Conservation (phyloP, 1,284 basidiomycete species). For the Mycena sp. region DNA sequence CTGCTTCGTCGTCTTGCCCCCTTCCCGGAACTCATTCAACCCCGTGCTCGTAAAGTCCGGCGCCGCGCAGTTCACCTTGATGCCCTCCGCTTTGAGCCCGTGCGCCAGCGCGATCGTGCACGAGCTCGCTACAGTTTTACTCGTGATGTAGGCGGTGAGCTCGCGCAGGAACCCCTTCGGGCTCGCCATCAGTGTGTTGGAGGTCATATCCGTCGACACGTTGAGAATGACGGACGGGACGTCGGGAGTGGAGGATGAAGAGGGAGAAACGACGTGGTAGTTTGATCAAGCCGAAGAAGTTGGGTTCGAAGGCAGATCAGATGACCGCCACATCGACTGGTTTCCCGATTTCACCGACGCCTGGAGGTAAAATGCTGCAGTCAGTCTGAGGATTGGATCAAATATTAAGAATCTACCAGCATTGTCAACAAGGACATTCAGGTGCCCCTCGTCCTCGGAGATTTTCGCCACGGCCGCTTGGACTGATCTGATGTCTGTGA, state of each 20-base stretch:
- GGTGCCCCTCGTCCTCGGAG: slow-evolving; percentile 49
- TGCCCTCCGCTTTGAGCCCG: slow-evolving; percentile 28
- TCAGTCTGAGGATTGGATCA: not conserved
- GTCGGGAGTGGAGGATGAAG: slow-evolving; percentile 35
- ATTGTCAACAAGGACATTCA: slow-evolving; percentile 61
- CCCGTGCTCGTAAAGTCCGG: slow-evolving; percentile 54
- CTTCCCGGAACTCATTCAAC: slow-evolving; percentile 46
- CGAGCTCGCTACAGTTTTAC: slow-evolving; percentile 29
- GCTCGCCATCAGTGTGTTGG: slow-evolving; percentile 52
- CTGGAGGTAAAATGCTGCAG: slow-evolving; percentile 20
- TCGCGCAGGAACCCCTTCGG: not conserved
- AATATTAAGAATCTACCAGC: slow-evolving; percentile 43
- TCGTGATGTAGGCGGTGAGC: slow-evolving; percentile 27
- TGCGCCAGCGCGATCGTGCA: slow-evolving; percentile 29
- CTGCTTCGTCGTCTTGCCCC: slow-evolving; percentile 44
- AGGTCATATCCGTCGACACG: slow-evolving; percentile 56
- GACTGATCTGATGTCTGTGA: slow-evolving; percentile 45
- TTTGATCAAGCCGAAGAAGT: slow-evolving; percentile 51
- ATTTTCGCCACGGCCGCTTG: slow-evolving; percentile 46
- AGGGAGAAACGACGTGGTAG: slow-evolving; percentile 46
- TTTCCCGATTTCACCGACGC: slow-evolving; percentile 41
- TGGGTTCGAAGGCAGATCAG: slow-evolving; percentile 47
- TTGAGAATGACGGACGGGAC: slow-evolving; percentile 41
- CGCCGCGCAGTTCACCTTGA: slow-evolving; percentile 35
- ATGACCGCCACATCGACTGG: slow-evolving; percentile 43